Conservation (phyloP, 306 rosid species). For the Sesbania bispinosa region DNA sequence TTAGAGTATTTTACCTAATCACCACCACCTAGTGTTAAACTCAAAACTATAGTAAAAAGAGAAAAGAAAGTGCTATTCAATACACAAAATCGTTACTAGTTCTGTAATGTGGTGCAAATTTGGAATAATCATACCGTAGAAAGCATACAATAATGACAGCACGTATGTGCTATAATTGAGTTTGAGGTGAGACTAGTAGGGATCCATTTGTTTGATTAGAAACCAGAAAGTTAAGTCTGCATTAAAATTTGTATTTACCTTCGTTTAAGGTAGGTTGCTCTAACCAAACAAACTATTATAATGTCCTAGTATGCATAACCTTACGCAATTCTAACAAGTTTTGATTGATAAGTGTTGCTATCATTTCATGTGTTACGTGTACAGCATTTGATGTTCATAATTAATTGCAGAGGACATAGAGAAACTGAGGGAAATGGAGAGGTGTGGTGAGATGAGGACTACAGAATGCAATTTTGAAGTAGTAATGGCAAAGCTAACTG, state of each 20-base stretch:
- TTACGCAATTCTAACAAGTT: neutral
- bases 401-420: conserved; percentile 60
- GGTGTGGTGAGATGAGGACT: neutral
- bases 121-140: no score
- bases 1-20: no score
- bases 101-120: no score
- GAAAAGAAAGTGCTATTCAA: no score
- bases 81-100: no score
- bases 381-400: neutral
- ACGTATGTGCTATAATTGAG: neutral
- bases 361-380: neutral
- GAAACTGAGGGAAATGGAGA: conserved; percentile 52
- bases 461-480: conserved; percentile 9
- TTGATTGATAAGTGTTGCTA: neutral
- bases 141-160: no score
- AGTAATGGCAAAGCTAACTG: conserved; percentile 46
- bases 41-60: no score
- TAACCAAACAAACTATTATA: no score
- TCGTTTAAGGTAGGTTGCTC: no score
- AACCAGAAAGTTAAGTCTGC: neutral
- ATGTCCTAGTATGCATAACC: neutral
- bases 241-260: neutral
- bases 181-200: no score
- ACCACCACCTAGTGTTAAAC: no score
- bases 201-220: no score